Conservation (phyloP, 176 grass and related monocot genomes). For the Eremochloa ophiuroides region DNA sequence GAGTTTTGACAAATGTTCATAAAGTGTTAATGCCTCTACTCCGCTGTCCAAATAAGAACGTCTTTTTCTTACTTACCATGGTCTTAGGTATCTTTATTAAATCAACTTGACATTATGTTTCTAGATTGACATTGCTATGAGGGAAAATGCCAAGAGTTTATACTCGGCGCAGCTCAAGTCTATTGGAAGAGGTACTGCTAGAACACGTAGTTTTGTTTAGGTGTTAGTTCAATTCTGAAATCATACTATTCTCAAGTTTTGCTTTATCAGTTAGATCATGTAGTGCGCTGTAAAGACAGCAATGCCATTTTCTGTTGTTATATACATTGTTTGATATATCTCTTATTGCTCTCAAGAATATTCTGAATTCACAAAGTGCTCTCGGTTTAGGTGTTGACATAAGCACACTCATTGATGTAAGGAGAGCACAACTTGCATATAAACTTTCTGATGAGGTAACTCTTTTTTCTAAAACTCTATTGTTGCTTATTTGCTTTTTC, state of each 20-base stretch:
- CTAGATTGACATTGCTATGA: constrained; percentile 92
- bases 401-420: constrained; percentile 64
- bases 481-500: constrained; percentile 14
- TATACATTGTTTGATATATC: constrained; percentile 12
- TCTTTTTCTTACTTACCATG: background rate
- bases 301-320: constrained; percentile 11
- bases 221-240: constrained; percentile 2
- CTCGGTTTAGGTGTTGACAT: constrained; percentile 65
- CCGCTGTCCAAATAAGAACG: background rate
- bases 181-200: constrained; percentile 68
- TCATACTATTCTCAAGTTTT: constrained; percentile 21
- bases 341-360: constrained; percentile 20
- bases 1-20: background rate
- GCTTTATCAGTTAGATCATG: constrained; percentile 18
- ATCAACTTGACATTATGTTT: constrained; percentile 18
- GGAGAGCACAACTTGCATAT: constrained; percentile 73
- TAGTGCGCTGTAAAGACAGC: background rate
- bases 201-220: constrained; percentile 20
- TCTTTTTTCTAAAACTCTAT: constrained; percentile 7
- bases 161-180: constrained; percentile 72
- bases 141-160: constrained; percentile 93
- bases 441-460: constrained; percentile 94
- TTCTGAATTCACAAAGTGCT: background rate
- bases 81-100: background rate
- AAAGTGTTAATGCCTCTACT: background rate